Percentiles rank a stretch among this genome's conserved stretches.
Conservation (phyloP, 129 eudicot genomes). For the Deinandra increscens region DNA sequence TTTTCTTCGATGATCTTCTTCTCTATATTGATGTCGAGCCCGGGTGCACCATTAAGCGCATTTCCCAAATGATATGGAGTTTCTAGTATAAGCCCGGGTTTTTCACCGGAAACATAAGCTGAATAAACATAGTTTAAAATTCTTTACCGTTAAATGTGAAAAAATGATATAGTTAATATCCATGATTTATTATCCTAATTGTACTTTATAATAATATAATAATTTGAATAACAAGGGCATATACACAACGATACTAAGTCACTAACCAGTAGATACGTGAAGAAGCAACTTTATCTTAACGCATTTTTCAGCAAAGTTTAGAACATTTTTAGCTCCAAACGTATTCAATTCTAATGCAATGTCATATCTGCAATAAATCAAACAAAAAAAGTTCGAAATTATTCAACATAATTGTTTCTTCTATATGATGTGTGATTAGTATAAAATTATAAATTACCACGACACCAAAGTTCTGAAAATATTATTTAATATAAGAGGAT, state of each 20-base stretch:
- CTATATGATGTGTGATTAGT: too few species aligned
- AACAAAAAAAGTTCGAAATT: too few species aligned
- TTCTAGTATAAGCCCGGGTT: constrained; percentile 48
- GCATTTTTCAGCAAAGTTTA: constrained; percentile 63
- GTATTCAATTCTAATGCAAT: constrained; percentile 62
- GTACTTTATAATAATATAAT: too few species aligned
- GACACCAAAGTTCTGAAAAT: background rate
- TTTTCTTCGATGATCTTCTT: constrained; percentile 39
- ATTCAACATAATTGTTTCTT: too few species aligned
- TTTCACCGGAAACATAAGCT: constrained; percentile 63
- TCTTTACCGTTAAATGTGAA: background rate
- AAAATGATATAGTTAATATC: too few species aligned
- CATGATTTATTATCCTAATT: background rate
- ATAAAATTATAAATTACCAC: background rate
- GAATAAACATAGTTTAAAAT: background rate
- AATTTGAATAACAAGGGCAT: background rate
- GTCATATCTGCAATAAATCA: constrained; percentile 55
- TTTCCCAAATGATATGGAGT: constrained; percentile 45
- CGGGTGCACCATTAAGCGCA: constrained; percentile 37
- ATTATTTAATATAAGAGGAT: too few species aligned
- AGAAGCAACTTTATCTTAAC: constrained; percentile 56
- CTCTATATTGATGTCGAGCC: constrained; percentile 47
- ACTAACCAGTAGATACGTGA: constrained; percentile 86
- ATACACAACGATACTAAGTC: too few species aligned
- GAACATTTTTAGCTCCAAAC: constrained; percentile 58